A percentile compares a stretch with the other conserved stretches of the same genome.
These are phyloP conservation scores for Isoetes engelmannii DNA, from an alignment of 83 land plant species.

Conservation along the genomic window DNA sequence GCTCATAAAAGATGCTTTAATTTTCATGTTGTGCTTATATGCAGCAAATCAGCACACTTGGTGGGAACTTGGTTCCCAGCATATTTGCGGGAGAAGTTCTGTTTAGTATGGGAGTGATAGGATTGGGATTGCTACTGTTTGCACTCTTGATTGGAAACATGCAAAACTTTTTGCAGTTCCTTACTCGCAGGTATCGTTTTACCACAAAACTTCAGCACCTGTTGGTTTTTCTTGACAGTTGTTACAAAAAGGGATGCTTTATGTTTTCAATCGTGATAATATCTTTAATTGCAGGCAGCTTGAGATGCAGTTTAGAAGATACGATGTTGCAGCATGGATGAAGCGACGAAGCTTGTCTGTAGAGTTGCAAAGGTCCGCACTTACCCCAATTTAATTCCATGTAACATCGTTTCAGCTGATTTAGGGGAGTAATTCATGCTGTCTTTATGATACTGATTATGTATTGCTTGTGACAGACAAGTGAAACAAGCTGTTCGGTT, in stretches of 20 bases:
- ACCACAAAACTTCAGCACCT: neutral
- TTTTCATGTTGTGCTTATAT: neutral
- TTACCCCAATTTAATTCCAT: neutral
- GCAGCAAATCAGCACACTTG: constrained; percentile 15
- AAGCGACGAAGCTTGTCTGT: constrained; percentile 8
- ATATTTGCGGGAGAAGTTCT: constrained; percentile 8
- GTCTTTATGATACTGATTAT: neutral
- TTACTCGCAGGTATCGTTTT: constrained; percentile 8
- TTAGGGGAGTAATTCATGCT: neutral
- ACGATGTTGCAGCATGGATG: constrained; percentile 15
- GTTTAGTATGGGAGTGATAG: constrained; percentile 11
- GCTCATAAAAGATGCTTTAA: too few relatives aligned
- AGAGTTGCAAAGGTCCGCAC: neutral
- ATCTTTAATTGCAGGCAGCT: constrained; percentile 14
- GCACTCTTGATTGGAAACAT: constrained; percentile 16
- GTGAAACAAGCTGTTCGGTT: constrained; percentile 1
- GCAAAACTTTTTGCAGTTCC: constrained; percentile 15
- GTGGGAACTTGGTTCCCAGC: constrained; percentile 10
- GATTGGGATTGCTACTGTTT: constrained; percentile 13
- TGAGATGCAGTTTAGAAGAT: constrained; percentile 13
- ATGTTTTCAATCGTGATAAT: neutral
- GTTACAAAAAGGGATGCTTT: neutral
- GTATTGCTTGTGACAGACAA: neutral
- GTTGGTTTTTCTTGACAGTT: neutral
- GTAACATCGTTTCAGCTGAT: neutral